These are phyloP conservation scores for Ophiostoma angusticollis DNA, from an alignment of 2,329 filamentous ascomycete genomes.

Conservation along the genomic window DNA sequence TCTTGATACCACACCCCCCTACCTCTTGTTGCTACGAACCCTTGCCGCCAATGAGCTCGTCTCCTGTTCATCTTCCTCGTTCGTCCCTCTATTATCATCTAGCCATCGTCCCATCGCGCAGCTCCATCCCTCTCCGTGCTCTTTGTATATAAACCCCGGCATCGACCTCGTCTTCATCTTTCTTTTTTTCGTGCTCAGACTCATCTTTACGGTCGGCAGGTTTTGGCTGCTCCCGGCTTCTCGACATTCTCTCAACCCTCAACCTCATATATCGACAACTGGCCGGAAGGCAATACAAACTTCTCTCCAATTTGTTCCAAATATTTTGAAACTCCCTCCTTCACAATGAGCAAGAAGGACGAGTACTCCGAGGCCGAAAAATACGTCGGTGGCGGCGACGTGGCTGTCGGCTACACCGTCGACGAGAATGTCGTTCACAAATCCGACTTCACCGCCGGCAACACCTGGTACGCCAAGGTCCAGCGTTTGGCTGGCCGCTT, in stretches of 20 bases:
- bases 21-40: neutral
- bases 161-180: conserved; percentile 3
- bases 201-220: conserved; percentile 4
- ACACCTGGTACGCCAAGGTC: conserved; percentile 22
- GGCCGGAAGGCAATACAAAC: too few relatives aligned
- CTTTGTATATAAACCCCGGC: conserved; percentile 8
- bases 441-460: conserved; percentile 14
- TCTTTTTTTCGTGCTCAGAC: conserved; percentile 7
- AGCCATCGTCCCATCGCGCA: too few relatives aligned
- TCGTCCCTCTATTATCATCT: neutral
- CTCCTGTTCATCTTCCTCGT: neutral
- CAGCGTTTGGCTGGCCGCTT: conserved; percentile 53
- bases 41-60: conserved; percentile 3
- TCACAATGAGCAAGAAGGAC: conserved; percentile 7
- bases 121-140: neutral
- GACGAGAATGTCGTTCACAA: conserved; percentile 15
- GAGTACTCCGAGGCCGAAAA: conserved; percentile 11
- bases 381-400: conserved; percentile 7
- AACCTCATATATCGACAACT: too few relatives aligned
- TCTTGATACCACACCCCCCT: conserved; percentile 9
- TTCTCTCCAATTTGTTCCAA: neutral
- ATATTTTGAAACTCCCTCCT: neutral
- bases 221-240: neutral
- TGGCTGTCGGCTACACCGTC: conserved; percentile 13
- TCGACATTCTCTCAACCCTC: neutral